Percentiles rank a stretch among this genome's conserved stretches.
Evolutionary conservation across 805 yeast genomes (phyloP).

Genomic region (Candida succiphila): DNA sequence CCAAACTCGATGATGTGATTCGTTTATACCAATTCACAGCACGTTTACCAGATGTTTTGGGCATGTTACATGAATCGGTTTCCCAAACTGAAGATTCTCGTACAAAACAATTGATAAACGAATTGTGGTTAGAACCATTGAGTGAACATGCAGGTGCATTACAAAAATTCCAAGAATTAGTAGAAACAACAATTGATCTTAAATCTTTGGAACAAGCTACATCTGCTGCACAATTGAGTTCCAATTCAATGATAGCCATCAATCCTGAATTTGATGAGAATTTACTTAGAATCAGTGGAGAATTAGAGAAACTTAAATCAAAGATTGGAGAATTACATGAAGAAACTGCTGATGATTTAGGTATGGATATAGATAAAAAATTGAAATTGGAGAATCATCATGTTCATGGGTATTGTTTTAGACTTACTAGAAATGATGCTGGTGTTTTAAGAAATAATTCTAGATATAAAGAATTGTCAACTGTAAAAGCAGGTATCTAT

Average conservation of each 20-base stretch:
- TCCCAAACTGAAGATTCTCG: constrained; percentile 18
- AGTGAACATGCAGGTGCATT: constrained; percentile 39
- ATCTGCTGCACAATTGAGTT: constrained; percentile 18
- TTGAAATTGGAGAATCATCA: constrained; percentile 83
- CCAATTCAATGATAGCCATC: constrained; percentile 45
- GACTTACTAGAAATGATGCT: constrained; percentile 87
- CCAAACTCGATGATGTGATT: constrained; percentile 76
- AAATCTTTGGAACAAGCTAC: constrained; percentile 76
- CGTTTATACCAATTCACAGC: constrained; percentile 74
- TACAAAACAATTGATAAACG: constrained; percentile 27
- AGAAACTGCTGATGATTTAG: constrained; percentile 61
- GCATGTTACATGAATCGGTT: constrained; percentile 35
- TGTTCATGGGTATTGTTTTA: constrained; percentile 88
- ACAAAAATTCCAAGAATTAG: constrained; percentile 67
- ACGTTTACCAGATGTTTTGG: constrained; percentile 59
- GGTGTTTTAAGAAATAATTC: constrained; percentile 56
- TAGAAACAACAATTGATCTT: constrained; percentile 87
- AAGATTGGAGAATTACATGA: constrained; percentile 53
- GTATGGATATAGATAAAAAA: constrained; percentile 79
- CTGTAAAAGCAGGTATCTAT: constrained; percentile 91
- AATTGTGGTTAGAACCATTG: constrained; percentile 53
- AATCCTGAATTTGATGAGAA: constrained; percentile 85
- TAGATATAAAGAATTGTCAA: constrained; percentile 69
- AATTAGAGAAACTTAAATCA: constrained; percentile 43
- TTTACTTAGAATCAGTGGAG: constrained; percentile 46